Evolutionary conservation across 2,329 filamentous ascomycete genomes (phyloP).

Genomic region (Fusarium lateritium): DNA sequence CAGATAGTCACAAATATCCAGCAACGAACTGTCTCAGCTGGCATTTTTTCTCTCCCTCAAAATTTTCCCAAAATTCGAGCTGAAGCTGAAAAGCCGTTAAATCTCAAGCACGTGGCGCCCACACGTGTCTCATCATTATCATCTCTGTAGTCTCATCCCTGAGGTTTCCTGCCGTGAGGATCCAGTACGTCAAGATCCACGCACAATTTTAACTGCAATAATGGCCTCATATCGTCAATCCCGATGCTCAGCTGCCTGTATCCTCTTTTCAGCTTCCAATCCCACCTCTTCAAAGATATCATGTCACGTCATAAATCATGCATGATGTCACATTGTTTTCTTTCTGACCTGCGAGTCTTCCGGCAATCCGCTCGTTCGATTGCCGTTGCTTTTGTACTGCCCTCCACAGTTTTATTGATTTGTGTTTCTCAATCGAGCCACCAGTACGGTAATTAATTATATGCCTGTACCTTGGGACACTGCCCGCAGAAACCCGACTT

Average conservation of each 20-base stretch:
- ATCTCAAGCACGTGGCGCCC: slow-evolving; percentile 24
- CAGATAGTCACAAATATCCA: neutral
- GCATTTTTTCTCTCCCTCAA: slow-evolving; percentile 11
- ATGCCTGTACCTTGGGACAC: too few relatives aligned
- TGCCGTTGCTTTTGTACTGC: slow-evolving; percentile 14
- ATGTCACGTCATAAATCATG: slow-evolving; percentile 30
- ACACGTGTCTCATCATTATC: slow-evolving; percentile 7
- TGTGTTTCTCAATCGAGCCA: neutral
- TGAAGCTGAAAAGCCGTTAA: slow-evolving; percentile 5
- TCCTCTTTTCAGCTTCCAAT: slow-evolving; percentile 25
- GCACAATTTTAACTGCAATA: neutral
- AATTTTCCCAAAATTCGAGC: neutral
- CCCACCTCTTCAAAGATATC: slow-evolving; percentile 2
- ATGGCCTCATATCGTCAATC: neutral
- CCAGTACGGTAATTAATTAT: too few relatives aligned
- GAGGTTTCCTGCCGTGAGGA: neutral
- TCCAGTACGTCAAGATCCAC: neutral
- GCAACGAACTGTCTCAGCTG: neutral
- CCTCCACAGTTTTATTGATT: neutral
- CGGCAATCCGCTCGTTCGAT: slow-evolving; percentile 15
- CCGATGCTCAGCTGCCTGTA: neutral
- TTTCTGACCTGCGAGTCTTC: slow-evolving; percentile 9
- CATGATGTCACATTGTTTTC: slow-evolving; percentile 37
- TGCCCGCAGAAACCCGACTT: slow-evolving; percentile 16
- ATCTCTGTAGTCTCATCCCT: neutral